Evolutionary conservation across 2,329 filamentous ascomycete genomes (phyloP).

Genomic region (Stemphylium vesicarium): DNA sequence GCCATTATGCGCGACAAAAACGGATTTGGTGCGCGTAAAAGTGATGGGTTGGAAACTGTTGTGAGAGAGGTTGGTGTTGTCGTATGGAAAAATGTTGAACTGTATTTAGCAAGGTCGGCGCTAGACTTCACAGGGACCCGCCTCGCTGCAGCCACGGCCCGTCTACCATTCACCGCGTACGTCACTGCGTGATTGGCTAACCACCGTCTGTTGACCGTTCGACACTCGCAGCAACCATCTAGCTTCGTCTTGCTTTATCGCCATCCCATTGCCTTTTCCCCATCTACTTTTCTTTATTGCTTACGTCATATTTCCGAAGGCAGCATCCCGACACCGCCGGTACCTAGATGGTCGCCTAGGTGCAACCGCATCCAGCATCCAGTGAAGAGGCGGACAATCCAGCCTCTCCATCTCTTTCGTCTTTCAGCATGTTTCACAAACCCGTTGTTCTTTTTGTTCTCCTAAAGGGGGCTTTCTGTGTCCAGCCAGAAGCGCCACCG

Average conservation of each 20-base stretch:
- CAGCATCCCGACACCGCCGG: slow-evolving; percentile 10
- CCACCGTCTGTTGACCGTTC: slow-evolving; percentile 6
- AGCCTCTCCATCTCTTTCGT: neutral
- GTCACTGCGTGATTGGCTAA: slow-evolving; percentile 25
- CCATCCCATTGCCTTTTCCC: neutral
- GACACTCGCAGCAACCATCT: slow-evolving; percentile 6
- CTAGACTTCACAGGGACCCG: slow-evolving; percentile 12
- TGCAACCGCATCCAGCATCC: slow-evolving; percentile 1
- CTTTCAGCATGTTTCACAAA: slow-evolving; percentile 26
- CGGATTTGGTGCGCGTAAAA: slow-evolving; percentile 21
- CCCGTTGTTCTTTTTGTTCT: slow-evolving; percentile 21
- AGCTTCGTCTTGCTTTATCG: neutral
- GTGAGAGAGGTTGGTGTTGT: slow-evolving; percentile 36
- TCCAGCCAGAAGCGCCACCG: slow-evolving; percentile 80
- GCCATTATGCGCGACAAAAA: slow-evolving; percentile 35
- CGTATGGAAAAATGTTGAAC: slow-evolving; percentile 33
- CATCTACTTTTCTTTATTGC: neutral
- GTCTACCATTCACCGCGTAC: slow-evolving; percentile 18
- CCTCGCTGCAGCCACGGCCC: slow-evolving; percentile 13
- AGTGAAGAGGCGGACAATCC: neutral
- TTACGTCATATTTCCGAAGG: slow-evolving; percentile 10
- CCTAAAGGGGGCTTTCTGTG: slow-evolving; percentile 54
- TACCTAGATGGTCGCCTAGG: slow-evolving; percentile 28
- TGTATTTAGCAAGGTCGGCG: slow-evolving; percentile 14
- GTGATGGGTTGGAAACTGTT: slow-evolving; percentile 15